Percentiles rank a stretch among this genome's conserved stretches.
phyloP scores from a whole-genome alignment of 192 early-diverging fungal genomes.

The Dissophora ornata region DNA sequence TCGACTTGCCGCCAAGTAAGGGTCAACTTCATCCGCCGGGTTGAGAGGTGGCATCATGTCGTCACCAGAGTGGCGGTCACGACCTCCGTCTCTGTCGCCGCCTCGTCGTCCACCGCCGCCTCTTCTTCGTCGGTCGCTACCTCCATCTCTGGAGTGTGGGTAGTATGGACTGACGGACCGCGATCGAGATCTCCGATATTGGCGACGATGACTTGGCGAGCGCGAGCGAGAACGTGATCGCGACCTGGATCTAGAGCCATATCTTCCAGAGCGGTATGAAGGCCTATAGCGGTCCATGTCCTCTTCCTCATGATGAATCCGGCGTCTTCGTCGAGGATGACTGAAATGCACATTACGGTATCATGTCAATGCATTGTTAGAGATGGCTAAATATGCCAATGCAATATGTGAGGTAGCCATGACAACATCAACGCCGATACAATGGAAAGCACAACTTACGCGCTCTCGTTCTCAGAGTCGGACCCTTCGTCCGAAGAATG shows the following conservation, averaged over 20 bases:
- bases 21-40: constrained; percentile 35
- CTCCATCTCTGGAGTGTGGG: constrained; percentile 15
- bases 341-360: constrained; percentile 3
- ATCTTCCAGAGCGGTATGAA: constrained; percentile 18
- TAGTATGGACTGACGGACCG: constrained; percentile 45
- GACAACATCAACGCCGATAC: no score
- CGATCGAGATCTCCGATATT: constrained; percentile 39
- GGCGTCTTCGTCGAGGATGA: constrained; percentile 30
- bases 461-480: constrained; percentile 27
- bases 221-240: constrained; percentile 35
- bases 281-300: constrained; percentile 13
- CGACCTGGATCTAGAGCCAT: constrained; percentile 23
- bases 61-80: constrained; percentile 33
- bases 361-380: background rate
- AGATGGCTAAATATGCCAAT: no score
- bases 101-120: constrained; percentile 25
- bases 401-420: no score
- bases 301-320: constrained; percentile 20
- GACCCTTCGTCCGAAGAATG: constrained; percentile 43
- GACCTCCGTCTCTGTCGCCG: constrained; percentile 20
- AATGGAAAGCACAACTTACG: no score
- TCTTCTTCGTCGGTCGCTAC: constrained; percentile 26
- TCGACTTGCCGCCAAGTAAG: constrained; percentile 58
- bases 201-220: constrained; percentile 21
- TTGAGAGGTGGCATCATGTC: constrained; percentile 12